These are phyloP conservation scores for Boletus reticulatus DNA, from an alignment of 768 basidiomycete genomes.

Conservation along the genomic window DNA sequence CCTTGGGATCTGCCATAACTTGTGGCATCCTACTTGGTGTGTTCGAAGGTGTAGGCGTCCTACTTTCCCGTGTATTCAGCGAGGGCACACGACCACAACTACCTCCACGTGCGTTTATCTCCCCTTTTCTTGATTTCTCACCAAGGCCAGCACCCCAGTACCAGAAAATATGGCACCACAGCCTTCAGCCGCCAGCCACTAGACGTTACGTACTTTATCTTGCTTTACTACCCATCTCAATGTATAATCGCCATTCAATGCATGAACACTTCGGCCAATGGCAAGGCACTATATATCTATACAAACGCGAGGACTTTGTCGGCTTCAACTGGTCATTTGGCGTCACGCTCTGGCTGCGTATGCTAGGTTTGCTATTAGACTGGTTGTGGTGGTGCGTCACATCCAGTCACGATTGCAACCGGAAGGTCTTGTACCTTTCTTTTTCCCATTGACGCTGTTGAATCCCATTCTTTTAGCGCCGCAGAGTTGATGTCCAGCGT, in stretches of 20 bases:
- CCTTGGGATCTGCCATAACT: slow-evolving; percentile 88
- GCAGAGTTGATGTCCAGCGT: slow-evolving; percentile 15
- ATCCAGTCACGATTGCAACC: slow-evolving; percentile 10
- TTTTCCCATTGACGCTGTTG: background rate
- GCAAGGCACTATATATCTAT: slow-evolving; percentile 23
- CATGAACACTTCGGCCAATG: slow-evolving; percentile 27
- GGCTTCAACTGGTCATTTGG: background rate
- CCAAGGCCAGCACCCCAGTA: slow-evolving; percentile 35
- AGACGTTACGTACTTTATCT: slow-evolving; percentile 41
- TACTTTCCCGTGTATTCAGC: slow-evolving; percentile 85
- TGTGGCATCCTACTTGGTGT: slow-evolving; percentile 96
- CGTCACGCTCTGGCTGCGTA: background rate
- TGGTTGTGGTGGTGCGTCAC: background rate
- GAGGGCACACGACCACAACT: slow-evolving; percentile 78
- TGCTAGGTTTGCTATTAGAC: slow-evolving; percentile 13
- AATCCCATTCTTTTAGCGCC: background rate
- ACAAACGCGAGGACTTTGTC: background rate
- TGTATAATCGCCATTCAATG: slow-evolving; percentile 38
- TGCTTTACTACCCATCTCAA: slow-evolving; percentile 33
- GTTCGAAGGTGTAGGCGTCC: slow-evolving; percentile 92
- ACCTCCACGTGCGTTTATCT: slow-evolving; percentile 61
- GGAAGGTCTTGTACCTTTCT: background rate
- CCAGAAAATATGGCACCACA: slow-evolving; percentile 57
- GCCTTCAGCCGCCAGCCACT: slow-evolving; percentile 44
- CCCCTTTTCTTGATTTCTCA: background rate